phyloP scores from a whole-genome alignment of 225 moss, liverwort and hornwort genomes.

The Thuidium tamariscinum region DNA sequence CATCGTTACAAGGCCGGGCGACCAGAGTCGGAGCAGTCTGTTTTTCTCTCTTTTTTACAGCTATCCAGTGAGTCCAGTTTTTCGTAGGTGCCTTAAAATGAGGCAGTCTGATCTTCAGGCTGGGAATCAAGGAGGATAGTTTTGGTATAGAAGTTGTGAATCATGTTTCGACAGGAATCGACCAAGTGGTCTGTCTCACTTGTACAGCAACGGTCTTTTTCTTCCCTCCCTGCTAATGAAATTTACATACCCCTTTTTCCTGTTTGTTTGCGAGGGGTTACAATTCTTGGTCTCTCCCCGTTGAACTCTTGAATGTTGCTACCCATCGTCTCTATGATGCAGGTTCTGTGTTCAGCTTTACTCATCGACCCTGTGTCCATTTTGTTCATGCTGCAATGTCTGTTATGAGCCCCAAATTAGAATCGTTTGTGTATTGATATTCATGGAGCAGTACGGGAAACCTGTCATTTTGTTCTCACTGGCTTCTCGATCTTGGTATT shows the following conservation, averaged over 20 bases:
- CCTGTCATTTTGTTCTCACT: not conserved
- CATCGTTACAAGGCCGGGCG: not conserved
- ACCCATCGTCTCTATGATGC: not conserved
- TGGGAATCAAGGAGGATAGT: constrained; percentile 1
- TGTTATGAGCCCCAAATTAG: not conserved
- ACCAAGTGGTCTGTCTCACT: constrained; percentile 7
- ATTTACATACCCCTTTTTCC: not conserved
- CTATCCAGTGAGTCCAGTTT: not conserved
- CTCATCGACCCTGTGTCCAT: not conserved
- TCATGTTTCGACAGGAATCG: not conserved
- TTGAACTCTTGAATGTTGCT: not conserved
- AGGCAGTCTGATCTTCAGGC: not conserved
- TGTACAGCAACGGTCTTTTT: constrained; percentile 20
- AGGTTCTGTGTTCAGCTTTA: not conserved
- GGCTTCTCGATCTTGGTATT: not conserved
- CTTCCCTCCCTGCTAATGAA: not conserved
- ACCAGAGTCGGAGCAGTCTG: not conserved
- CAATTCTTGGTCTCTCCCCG: not conserved
- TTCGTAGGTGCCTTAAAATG: constrained; percentile 6
- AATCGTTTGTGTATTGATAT: not conserved
- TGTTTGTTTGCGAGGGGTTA: not conserved
- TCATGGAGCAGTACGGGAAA: not conserved
- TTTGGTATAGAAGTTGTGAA: not conserved
- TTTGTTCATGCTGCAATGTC: not conserved
- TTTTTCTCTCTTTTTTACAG: not conserved